Evolutionary conservation across 805 yeast genomes (phyloP), one percentile per base, ranked within the genome.

Genomic region (Cyberlindnera amylophila): DNA sequence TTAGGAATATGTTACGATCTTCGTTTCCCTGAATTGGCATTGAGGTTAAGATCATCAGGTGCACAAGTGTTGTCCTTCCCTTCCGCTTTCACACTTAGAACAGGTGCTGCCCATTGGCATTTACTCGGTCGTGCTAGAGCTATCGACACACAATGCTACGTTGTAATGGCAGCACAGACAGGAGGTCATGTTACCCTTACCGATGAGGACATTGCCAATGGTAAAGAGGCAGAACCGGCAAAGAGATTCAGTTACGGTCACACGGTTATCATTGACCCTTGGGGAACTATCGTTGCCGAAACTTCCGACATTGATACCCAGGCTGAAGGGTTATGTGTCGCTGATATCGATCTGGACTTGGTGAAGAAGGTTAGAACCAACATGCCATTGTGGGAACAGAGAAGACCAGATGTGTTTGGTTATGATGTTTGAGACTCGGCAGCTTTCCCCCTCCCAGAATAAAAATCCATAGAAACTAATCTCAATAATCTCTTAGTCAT

Each of bases 71-170:
- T 91, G 31, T 75, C 91, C 3, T 91, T 70, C 54, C 98, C 99
- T 0, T 82, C 95, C 19, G 98, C 98, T 0, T 93, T 95, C 71
- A 93, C 96, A 0, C 76, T 85, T 58, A 80, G 81, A 49, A 91
- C 98, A 0, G 99, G 99, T 1, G 79, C 79, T 39, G 87, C 91
- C 1, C 99, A 91, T 57, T 91, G 97, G 96, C 79, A 79, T 40
- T 61, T 77, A 1, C 67, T 91, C 39, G 96, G 87, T 2, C 70
- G 79, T 21, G 83, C 96, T 0, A 69, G 97, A 36, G 98, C 98
- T 4, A 74, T 91, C 11, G 96, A 90, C 58, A 75, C 91, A 1
- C 98, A 93, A 63, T 71, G 84, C 46, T 93, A 75, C 60, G 96
- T 90, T 6, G 68, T 91, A 4, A 77, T 89, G 84, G 90, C 97